Percentiles rank a stretch among this genome's conserved stretches.
These are phyloP conservation scores for Trichoderma atrobrunneum DNA, from an alignment of 2,329 filamentous ascomycete species.

Conservation along the genomic window DNA sequence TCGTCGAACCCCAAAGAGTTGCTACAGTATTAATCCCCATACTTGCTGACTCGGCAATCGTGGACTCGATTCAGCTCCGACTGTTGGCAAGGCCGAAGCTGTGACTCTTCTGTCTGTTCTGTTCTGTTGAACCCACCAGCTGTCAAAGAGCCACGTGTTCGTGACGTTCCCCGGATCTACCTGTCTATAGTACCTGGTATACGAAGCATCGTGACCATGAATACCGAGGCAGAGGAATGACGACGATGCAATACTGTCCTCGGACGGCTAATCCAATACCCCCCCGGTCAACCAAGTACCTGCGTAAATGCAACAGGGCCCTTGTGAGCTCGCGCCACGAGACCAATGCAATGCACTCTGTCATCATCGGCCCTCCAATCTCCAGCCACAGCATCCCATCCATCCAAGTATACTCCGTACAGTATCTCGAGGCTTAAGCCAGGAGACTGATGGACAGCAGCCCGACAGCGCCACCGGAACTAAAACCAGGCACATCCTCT, in stretches of 20 bases:
- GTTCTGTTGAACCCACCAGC: background rate
- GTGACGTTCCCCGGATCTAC: background rate
- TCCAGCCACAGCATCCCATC: background rate
- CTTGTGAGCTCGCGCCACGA: background rate
- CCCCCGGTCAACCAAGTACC: background rate
- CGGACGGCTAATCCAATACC: background rate
- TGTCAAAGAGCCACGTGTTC: background rate
- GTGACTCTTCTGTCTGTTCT: background rate
- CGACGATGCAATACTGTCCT: background rate
- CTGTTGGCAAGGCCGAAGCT: background rate
- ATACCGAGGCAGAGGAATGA: background rate
- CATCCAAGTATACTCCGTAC: background rate
- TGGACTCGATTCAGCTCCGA: background rate
- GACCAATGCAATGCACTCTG: background rate
- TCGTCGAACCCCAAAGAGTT: background rate
- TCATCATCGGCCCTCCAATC: background rate
- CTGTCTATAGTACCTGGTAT: too few relatives aligned
- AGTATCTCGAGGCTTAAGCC: background rate
- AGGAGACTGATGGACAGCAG: background rate
- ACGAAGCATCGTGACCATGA: background rate
- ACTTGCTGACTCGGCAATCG: background rate
- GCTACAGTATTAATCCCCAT: background rate
- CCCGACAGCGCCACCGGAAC: background rate
- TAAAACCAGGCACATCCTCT: background rate
- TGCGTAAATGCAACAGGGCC: background rate